These are phyloP conservation scores for Blumeriella jaapii DNA, from an alignment of 2,329 filamentous ascomycete species.

Conservation along the genomic window DNA sequence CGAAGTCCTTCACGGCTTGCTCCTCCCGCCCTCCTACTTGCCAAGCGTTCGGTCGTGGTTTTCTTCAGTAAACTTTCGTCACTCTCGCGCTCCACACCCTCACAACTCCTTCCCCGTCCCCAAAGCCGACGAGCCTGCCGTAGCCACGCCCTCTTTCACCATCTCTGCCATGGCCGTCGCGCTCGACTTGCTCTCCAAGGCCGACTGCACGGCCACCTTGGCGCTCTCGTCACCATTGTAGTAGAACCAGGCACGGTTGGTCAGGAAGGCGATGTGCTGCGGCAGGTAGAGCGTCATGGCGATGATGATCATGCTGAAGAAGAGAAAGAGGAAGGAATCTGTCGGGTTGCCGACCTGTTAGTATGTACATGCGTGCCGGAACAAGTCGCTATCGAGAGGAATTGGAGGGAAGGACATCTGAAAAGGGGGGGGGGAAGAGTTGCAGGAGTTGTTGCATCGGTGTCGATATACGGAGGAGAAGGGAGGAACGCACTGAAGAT, in stretches of 20 bases:
- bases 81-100: not conserved
- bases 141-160: slow-evolving; percentile 20
- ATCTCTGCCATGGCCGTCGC: slow-evolving; percentile 15
- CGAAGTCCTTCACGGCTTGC: too few relatives aligned
- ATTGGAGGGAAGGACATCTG: too few relatives aligned
- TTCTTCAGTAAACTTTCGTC: not conserved
- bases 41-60: not conserved
- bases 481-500: slow-evolving; percentile 96
- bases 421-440: too few relatives aligned
- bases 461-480: too few relatives aligned
- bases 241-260: slow-evolving; percentile 87
- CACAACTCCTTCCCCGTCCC: slow-evolving; percentile 22
- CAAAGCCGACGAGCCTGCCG: slow-evolving; percentile 10
- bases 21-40: too few relatives aligned
- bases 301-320: slow-evolving; percentile 75
- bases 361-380: too few relatives aligned
- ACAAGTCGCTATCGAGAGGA: too few relatives aligned
- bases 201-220: slow-evolving; percentile 15
- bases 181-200: slow-evolving; percentile 16
- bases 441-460: too few relatives aligned
- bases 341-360: slow-evolving; percentile 8
- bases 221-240: slow-evolving; percentile 65
- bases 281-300: slow-evolving; percentile 88
- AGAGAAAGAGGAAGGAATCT: slow-evolving; percentile 89
- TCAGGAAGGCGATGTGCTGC: slow-evolving; percentile 74